Evolutionary conservation across 768 basidiomycete genomes (phyloP).

Genomic region (Hortiboletus flavorubellus): DNA sequence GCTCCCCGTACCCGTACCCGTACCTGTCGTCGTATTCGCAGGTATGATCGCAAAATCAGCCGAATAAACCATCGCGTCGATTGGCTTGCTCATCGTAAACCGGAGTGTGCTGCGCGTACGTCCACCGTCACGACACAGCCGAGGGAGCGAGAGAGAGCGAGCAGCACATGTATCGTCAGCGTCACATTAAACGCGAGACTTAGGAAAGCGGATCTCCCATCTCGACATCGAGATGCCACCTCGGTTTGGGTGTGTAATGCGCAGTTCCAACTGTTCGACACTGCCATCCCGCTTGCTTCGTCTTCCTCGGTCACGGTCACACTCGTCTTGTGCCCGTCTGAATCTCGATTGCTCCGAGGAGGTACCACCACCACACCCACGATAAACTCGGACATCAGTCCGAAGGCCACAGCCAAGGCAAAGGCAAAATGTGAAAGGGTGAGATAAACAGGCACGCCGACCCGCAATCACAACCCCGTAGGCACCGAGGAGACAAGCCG

Average conservation of each 20-base stretch:
- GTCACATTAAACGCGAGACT: neutral
- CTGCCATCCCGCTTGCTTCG: constrained; percentile 12
- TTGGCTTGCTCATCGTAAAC: constrained; percentile 30
- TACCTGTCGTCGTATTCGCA: constrained; percentile 11
- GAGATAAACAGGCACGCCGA: neutral
- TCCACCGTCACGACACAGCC: neutral
- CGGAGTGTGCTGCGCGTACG: constrained; percentile 25
- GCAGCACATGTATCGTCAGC: neutral
- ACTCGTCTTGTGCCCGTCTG: neutral
- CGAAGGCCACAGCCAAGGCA: neutral
- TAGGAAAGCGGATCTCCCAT: constrained; percentile 9
- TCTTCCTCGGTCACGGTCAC: constrained; percentile 7
- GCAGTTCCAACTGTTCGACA: neutral
- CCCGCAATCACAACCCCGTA: neutral
- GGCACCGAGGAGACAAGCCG: neutral
- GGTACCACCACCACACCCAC: constrained; percentile 1
- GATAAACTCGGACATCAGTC: constrained; percentile 7
- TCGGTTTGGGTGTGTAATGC: neutral
- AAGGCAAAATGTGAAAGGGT: neutral
- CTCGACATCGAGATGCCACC: constrained; percentile 4
- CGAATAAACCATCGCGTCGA: constrained; percentile 40
- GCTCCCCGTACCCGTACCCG: neutral
- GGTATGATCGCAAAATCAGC: constrained; percentile 47
- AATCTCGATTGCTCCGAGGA: constrained; percentile 23
- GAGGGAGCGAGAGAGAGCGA: neutral